Percentiles rank a stretch among this genome's conserved stretches.
Evolutionary conservation across 345 rosid species (phyloP).

Genomic region (Microcos paniculata): DNA sequence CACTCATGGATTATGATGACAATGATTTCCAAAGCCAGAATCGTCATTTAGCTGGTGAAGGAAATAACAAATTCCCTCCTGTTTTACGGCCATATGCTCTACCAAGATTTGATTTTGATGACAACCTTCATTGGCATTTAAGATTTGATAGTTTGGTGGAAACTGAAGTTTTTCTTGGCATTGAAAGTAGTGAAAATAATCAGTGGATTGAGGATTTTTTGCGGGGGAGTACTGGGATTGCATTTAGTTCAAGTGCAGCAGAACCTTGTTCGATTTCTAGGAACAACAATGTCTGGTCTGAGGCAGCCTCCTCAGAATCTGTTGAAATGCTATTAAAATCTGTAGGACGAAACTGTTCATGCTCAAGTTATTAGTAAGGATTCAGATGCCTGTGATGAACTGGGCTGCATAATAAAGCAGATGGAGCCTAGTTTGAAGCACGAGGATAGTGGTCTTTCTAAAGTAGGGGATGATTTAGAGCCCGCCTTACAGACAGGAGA

Average conservation of each 20-base stretch:
- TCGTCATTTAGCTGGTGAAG: constrained; percentile 90
- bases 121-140: constrained; percentile 59
- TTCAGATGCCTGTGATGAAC: constrained; percentile 68
- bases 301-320: constrained; percentile 85
- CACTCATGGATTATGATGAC: constrained; percentile 99
- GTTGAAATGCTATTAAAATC: constrained; percentile 95
- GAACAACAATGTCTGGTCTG: constrained; percentile 96
- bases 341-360: constrained; percentile 65
- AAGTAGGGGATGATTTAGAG: constrained; percentile 35
- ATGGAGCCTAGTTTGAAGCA: constrained; percentile 65
- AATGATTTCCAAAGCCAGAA: constrained; percentile 93
- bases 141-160: constrained; percentile 77
- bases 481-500: constrained; percentile 36
- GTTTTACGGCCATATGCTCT: constrained; percentile 68
- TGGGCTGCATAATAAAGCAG: constrained; percentile 61
- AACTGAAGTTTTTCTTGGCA: constrained; percentile 79
- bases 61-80: constrained; percentile 67
- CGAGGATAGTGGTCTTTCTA: constrained; percentile 32
- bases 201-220: constrained; percentile 96
- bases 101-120: constrained; percentile 96
- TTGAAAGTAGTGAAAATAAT: constrained; percentile 73
- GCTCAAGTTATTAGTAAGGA: constrained; percentile 44
- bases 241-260: constrained; percentile 74
- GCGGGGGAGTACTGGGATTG: constrained; percentile 59
- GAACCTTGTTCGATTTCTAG: constrained; percentile 80